phyloP scores from a whole-genome alignment of 176 grass and related monocot genomes.

The Rhynchospora pubera region DNA sequence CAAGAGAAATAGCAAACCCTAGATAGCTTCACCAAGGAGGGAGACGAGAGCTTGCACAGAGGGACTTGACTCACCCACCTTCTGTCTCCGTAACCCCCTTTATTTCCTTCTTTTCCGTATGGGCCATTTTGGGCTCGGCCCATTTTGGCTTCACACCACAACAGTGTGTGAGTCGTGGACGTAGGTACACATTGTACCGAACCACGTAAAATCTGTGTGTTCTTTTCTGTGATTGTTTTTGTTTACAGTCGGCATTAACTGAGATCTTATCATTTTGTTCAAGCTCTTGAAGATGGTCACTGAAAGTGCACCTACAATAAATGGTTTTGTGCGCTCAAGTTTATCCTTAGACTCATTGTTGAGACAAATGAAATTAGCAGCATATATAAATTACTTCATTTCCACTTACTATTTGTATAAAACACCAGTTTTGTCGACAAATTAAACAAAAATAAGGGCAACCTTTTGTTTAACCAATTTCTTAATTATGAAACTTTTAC shows the following conservation, averaged over 20 bases:
- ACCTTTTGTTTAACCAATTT: not conserved
- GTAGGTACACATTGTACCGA: too few species aligned
- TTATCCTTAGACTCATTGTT: not conserved
- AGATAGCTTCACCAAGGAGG: too few species aligned
- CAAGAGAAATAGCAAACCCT: too few species aligned
- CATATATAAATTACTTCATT: not conserved
- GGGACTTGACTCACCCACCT: too few species aligned
- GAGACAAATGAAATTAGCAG: not conserved
- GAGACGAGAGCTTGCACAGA: too few species aligned
- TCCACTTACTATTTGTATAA: not conserved
- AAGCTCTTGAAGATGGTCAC: constrained; percentile 55
- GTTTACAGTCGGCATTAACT: constrained; percentile 32
- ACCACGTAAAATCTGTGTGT: too few species aligned
- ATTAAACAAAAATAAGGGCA: not conserved
- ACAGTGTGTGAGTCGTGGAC: too few species aligned
- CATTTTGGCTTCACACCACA: too few species aligned
- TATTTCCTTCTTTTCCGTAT: too few species aligned
- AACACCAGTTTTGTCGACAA: not conserved
- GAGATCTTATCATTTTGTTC: constrained; percentile 21
- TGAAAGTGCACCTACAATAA: constrained; percentile 61
- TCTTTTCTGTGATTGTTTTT: too few species aligned
- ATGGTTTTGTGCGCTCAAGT: not conserved
- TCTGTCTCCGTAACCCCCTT: too few species aligned
- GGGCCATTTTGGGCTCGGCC: too few species aligned
- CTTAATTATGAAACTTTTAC: not conserved